Base-by-base conservation (phyloP, 2,329 filamentous ascomycete species). In the Dothideomycetes sp. region DNA sequence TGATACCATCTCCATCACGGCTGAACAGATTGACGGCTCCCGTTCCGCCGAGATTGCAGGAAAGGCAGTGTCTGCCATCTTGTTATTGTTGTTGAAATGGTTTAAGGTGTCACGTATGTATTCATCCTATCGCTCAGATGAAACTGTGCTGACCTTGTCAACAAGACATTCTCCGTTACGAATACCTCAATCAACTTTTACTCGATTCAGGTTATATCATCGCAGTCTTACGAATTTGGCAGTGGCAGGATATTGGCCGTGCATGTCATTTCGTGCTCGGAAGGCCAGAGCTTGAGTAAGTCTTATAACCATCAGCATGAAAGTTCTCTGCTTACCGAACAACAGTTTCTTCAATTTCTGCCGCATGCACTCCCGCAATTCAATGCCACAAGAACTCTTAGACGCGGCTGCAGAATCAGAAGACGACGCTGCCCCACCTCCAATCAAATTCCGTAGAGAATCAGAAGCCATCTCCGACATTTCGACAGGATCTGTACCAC, bases 131-230 rank as follows among this genome's bases (percentile, higher is more conserved):
- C n/a, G n/a, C n/a, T n/a, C n/a, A n/a, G n/a, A n/a, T n/a, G n/a
- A n/a, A n/a, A 33, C 13, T 51, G 60, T 42, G 49, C 46, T 43
- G 53, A 33, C 11, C 15, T 24, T 17, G 4, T 31, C 4, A 4
- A 19, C 28, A 33, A 93, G 86, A 98, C 58, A 76, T 96, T 19
- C 68, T 98, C 49, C 94, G 95, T 58, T 95, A 91, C 51, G 91
- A 98, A 63, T 96, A 95, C 55, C 68, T 98, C 55, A 89, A 87
- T 1, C 91, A 98, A 56, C 73, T 98, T 3, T 68, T 98, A 9
- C 73, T 98, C 19, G 91, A 98, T 61, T 91, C 86, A 4, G 96
- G 94, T 59, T 98, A 95, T 59, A 72, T 98, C 5, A 89, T 89
- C 1, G 69, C 98, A 20, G 82, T 94, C 17, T 67, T 98, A 22